Evolutionary conservation across 805 yeast species (phyloP), one percentile per base, ranked within the genome.

Genomic region (Candida wancherniae): DNA sequence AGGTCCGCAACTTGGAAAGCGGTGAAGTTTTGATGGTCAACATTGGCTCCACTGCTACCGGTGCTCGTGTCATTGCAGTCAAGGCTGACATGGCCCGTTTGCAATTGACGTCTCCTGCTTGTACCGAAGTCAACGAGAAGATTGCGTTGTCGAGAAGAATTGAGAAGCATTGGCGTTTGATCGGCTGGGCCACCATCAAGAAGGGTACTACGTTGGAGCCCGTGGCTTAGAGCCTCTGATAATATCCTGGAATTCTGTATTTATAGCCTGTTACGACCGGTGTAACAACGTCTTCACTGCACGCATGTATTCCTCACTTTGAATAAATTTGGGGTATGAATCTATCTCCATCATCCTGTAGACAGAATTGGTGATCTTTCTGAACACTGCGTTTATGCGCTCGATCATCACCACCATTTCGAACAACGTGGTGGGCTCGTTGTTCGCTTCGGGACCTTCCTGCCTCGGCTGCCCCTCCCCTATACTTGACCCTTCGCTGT

Each of bases 21-120:
- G 90, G 90, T 52, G 99, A 92, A 65, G 95, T 92, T 46, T 75
- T 92, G 58, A 94, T 92, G 98, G 98, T 92, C 31, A 92, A 94
- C 63, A 94, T 92, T 53, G 99, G 99, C 44, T 92, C 98, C 16
- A 92, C 97, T 29, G 97, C 99, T 34, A 86, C 97, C 19, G 99
- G 99, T 67, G 98, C 98, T 35, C 84, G 97, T 64, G 98, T 92
- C 46, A 82, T 87, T 48, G 95, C 95, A 29, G 97, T 92, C 33
- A 84, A 86, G 64, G 97, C 97, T 40, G 99, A 92, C 75, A 86
- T 94, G 96, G 98, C 98, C 26, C 85, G 96, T 74, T 74, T 92
- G 55, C 87, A 86, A 57, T 75, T 92, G 58, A 90, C 97, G 28
- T 80, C 95, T 28, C 98, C 99, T 34, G 98, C 97, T 28, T 92